Evolutionary conservation across 257 asterid species (phyloP), one percentile per base, ranked within the genome.

Genomic region (Solanum tarijense): DNA sequence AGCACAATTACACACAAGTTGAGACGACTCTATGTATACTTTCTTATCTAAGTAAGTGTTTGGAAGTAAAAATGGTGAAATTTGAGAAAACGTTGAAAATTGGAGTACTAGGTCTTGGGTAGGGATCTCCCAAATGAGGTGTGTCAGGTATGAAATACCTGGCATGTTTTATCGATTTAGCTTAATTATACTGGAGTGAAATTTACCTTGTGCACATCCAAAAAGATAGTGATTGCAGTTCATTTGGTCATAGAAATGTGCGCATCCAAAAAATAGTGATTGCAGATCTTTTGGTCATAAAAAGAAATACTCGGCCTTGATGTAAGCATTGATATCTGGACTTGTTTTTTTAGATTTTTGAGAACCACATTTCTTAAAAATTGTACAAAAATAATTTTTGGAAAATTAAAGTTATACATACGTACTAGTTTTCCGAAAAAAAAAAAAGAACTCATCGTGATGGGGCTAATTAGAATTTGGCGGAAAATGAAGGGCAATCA

Each of bases 211-310:
- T 71, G 7, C n/a, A 0, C 1, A 69, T 3, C 0, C 1, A 38
- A 38, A 36, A 38, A 36, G 8, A 12, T 27, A 65, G 18, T 3
- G 0, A 25, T 65, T 5, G 4, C 0, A n/a, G 18, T 2, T 25
- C 0, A 0, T 6, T 2, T n/a, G 5, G 25, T 21, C 6, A n/a
- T 25, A 18, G 0, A 58, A n/a, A n/a, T 29, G 12, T 69, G 12
- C 12, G 0, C 0, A 69, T 4, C 0, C 2, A 27, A 5, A 66
- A 27, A 1, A 14, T 31, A 68, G 5, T 3, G 0, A 29, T 68
- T 12, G 0, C 0, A 27, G 11, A 0, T 27, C 0, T 1, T 7
- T 5, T 27, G 7, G 4, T n/a, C 4, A 27, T 29, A 9, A 0
- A n/a, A 27, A 27, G 2, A 12, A 68, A 36, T 68, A 29, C 36